Percentiles rank a stretch among this genome's conserved stretches.
Conservation (phyloP, 1,284 basidiomycete species). For the Trametes polyzona region DNA sequence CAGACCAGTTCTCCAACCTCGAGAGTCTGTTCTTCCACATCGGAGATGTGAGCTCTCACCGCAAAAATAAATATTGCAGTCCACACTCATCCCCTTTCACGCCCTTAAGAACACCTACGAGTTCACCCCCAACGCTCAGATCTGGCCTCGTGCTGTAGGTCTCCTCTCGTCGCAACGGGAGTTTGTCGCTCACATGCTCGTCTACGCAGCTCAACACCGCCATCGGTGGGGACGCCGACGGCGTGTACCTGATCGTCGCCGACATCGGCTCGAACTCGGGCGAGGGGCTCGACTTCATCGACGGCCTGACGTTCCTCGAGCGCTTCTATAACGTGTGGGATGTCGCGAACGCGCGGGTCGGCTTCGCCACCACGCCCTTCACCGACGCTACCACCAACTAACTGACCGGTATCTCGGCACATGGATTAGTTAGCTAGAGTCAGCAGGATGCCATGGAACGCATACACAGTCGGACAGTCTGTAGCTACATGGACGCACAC, state of each 20-base stretch:
- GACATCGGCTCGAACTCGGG: slow-evolving; percentile 28
- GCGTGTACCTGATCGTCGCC: slow-evolving; percentile 33
- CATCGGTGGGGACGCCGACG: slow-evolving; percentile 32
- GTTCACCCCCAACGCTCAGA: slow-evolving; percentile 34
- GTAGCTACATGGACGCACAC: background rate
- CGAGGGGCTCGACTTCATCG: slow-evolving; percentile 35
- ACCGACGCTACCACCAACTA: slow-evolving; percentile 45
- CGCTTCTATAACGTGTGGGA: slow-evolving; percentile 34
- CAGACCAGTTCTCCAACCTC: slow-evolving; percentile 27
- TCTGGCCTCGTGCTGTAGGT: slow-evolving; percentile 32
- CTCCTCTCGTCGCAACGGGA: background rate
- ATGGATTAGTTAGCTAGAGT: background rate
- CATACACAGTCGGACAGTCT: background rate
- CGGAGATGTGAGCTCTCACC: slow-evolving; percentile 17
- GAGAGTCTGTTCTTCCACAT: slow-evolving; percentile 35
- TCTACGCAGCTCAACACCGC: slow-evolving; percentile 32
- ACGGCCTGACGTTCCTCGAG: slow-evolving; percentile 33
- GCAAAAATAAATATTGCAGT: no score
- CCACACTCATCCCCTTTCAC: background rate
- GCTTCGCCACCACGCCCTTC: slow-evolving; percentile 46
- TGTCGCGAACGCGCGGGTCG: slow-evolving; percentile 42
- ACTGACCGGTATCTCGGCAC: background rate
- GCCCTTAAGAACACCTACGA: slow-evolving; percentile 25
- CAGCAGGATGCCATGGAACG: background rate
- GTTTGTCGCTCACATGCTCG: background rate